Conservation (phyloP, 352 stramenopile species). For the Blastocystis sp. region DNA sequence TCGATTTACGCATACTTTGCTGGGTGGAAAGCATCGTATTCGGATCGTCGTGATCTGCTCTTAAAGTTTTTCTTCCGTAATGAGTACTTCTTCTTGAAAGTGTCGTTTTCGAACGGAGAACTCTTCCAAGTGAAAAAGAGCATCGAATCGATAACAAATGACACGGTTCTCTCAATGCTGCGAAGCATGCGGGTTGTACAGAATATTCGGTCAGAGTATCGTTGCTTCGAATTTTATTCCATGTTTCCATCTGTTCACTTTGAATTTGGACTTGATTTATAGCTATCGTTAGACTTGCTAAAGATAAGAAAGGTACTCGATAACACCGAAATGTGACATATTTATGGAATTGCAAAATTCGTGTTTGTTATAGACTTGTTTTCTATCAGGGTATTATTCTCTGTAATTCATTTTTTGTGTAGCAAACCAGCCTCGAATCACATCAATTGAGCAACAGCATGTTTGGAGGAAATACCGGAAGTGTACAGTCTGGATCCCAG, state of each 20-base stretch:
- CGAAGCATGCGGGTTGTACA: neutral
- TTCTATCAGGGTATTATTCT: neutral
- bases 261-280: neutral
- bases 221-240: neutral
- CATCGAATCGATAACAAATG: neutral
- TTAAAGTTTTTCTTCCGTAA: neutral
- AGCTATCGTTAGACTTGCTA: slow-evolving; percentile 13
- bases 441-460: no score
- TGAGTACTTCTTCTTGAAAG: slow-evolving; percentile 6
- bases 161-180: neutral
- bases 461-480: no score
- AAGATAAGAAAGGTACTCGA: neutral
- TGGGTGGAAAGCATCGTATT: neutral
- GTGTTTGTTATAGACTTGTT: neutral
- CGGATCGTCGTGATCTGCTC: neutral
- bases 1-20: neutral
- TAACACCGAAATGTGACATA: neutral
- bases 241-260: neutral
- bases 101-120: neutral
- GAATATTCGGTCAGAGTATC: neutral
- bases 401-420: neutral
- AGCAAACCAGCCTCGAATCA: no score
- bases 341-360: neutral
- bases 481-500: neutral
- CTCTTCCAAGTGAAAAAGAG: slow-evolving; percentile 7